Percentiles rank a stretch among this genome's conserved stretches.
These are phyloP conservation scores for Phanerochaete sordida DNA, from an alignment of 768 basidiomycete species.

Conservation along the genomic window DNA sequence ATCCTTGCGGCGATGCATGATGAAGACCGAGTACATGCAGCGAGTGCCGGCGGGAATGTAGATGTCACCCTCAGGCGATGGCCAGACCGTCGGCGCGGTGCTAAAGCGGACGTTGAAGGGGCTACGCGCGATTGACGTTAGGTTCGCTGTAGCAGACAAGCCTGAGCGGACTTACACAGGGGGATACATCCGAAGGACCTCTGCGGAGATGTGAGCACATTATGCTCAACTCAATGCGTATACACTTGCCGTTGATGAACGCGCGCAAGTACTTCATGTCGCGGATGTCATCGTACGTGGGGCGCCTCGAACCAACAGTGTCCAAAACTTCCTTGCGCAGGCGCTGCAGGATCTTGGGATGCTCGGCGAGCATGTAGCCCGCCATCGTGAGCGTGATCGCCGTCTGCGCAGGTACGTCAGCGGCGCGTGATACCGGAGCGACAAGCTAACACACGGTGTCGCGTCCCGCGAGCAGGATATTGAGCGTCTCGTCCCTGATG, in stretches of 20 bases:
- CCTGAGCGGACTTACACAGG: conserved; percentile 28
- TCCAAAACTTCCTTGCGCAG: conserved; percentile 50
- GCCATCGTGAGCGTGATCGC: conserved; percentile 51
- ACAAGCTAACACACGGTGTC: conserved; percentile 38
- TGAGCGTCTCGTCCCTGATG: conserved; percentile 51
- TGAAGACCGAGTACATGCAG: conserved; percentile 41
- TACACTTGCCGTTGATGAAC: conserved; percentile 50
- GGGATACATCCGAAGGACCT: conserved; percentile 51
- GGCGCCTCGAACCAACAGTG: conserved; percentile 41
- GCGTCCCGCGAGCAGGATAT: conserved; percentile 53
- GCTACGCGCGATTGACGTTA: conserved; percentile 3
- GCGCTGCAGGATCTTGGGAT: conserved; percentile 41
- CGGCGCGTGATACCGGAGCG: not conserved
- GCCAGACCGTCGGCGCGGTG: conserved; percentile 25
- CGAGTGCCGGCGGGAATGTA: conserved; percentile 38
- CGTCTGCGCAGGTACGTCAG: conserved; percentile 18
- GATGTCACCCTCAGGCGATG: conserved; percentile 31
- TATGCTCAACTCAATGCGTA: not conserved
- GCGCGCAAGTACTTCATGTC: conserved; percentile 59
- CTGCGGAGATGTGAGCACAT: conserved; percentile 24
- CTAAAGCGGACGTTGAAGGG: conserved; percentile 33
- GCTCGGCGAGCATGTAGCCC: conserved; percentile 50
- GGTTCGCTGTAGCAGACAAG: not conserved
- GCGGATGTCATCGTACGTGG: conserved; percentile 53
- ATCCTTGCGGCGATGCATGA: conserved; percentile 61